These are phyloP conservation scores for Teratosphaeria nubilosa DNA, from an alignment of 2,329 filamentous ascomycete genomes.

Conservation along the genomic window DNA sequence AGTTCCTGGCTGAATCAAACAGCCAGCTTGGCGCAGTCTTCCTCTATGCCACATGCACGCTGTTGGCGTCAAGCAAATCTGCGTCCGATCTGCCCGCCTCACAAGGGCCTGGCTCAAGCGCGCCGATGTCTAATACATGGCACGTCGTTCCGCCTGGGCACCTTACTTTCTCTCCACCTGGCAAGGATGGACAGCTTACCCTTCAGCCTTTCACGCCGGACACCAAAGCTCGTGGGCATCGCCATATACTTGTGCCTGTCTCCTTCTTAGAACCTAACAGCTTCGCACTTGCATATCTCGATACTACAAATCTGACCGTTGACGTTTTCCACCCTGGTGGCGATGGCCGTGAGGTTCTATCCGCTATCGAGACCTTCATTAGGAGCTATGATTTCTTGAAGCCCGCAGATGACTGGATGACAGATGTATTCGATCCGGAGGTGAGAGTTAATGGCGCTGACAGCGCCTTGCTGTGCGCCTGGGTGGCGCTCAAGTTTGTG, in stretches of 20 bases:
- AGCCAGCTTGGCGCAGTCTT: neutral
- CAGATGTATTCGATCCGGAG: too few relatives aligned
- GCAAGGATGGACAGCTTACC: neutral
- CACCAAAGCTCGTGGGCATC: neutral
- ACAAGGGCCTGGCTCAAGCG: neutral
- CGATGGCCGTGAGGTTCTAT: neutral
- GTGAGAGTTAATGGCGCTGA: too few relatives aligned
- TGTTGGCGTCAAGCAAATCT: neutral
- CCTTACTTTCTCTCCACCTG: neutral
- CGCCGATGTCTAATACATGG: neutral
- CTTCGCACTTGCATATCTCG: neutral
- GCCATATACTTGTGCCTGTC: neutral
- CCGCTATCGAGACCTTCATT: neutral
- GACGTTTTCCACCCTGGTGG: neutral
- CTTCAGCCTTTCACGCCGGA: neutral
- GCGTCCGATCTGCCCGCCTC: neutral
- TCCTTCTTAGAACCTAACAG: neutral
- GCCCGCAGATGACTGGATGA: too few relatives aligned
- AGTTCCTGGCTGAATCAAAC: neutral
- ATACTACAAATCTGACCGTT: neutral
- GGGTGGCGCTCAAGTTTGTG: too few relatives aligned
- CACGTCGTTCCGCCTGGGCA: neutral
- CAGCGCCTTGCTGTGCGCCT: too few relatives aligned
- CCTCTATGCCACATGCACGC: neutral
- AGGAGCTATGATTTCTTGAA: neutral